Evolutionary conservation across 2,329 filamentous ascomycete genomes (phyloP), one percentile per base, ranked within the genome.

Genomic region (Pyrenochaeta sp.): DNA sequence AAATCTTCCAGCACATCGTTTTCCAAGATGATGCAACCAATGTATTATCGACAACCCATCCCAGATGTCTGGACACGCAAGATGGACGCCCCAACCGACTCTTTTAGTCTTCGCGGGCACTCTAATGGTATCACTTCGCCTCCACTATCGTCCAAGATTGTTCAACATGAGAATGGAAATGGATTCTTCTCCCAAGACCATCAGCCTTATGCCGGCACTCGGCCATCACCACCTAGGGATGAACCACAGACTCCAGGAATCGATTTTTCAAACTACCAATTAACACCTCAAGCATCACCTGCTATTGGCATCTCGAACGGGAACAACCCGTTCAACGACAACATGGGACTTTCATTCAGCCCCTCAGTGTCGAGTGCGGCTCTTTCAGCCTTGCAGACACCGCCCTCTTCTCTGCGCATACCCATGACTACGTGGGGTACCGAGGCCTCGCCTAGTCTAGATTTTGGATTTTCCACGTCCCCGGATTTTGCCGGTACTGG

Each of bases 21-120:
- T 72, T 30, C 77, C 29, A 81, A 77, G 58, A 78, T 83, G 75
- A 81, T 81, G 75, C 79, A 75, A 55, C 74, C 80, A 27, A 76
- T 77, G 15, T 74, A 77, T 42, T 74, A 72, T 52, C 69, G 69
- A 9, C 55, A 68, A 15, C 69, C 69, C 47, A 76, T 72, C 67
- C 74, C 67, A 64, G 76, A 72, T 59, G 73, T 63, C 64, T 84
- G 82, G 81, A 72, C 75, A 26, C 75, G 80, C 53, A 77, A 79
- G 45, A 72, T 82, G 30, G 76, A 72, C 28, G 50, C 58, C 22
- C 55, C 64, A 41, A 54, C 67, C 15, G 68, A 81, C 44, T 77
- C 77, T 48, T 81, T 81, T 59, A 73, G 73, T 48, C 65, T 82
- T 29, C 74, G 77, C 34, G 65, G 73, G 51, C 69, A 76, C 8